phyloP scores from a whole-genome alignment of 176 grass and related monocot species.

The Cymbopogon citratus region DNA sequence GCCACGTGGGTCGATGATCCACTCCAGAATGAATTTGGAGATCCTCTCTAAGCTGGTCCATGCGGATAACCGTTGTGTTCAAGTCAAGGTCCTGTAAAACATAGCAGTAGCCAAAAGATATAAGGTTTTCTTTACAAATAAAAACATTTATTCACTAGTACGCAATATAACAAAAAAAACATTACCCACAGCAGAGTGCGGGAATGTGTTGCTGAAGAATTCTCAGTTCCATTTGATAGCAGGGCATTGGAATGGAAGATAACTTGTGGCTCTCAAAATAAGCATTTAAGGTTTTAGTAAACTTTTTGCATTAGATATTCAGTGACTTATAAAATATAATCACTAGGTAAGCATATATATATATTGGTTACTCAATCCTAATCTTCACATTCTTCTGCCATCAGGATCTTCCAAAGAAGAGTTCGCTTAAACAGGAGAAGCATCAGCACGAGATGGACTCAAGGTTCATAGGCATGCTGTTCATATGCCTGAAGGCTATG shows the following conservation, averaged over 20 bases:
- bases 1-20: no score
- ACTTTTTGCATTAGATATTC: not conserved
- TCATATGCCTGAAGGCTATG: conserved; percentile 16
- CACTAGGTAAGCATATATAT: conserved; percentile 4
- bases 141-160: no score
- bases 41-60: no score
- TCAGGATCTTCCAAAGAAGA: conserved; percentile 47
- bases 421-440: conserved; percentile 36
- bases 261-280: conserved; percentile 41
- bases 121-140: no score
- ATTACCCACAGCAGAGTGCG: no score
- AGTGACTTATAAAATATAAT: not conserved
- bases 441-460: conserved; percentile 26
- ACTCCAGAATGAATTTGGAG: no score
- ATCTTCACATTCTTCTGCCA: conserved; percentile 8
- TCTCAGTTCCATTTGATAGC: conserved; percentile 52
- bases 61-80: no score
- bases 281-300: conserved; percentile 42
- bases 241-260: conserved; percentile 39
- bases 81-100: no score
- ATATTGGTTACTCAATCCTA: not conserved
- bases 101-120: no score
- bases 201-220: conserved; percentile 75
- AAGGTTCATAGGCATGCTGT: conserved; percentile 26
- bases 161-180: no score